Conservation (phyloP, 208 protist species). For the Acanthamoeba culbertsoni region DNA sequence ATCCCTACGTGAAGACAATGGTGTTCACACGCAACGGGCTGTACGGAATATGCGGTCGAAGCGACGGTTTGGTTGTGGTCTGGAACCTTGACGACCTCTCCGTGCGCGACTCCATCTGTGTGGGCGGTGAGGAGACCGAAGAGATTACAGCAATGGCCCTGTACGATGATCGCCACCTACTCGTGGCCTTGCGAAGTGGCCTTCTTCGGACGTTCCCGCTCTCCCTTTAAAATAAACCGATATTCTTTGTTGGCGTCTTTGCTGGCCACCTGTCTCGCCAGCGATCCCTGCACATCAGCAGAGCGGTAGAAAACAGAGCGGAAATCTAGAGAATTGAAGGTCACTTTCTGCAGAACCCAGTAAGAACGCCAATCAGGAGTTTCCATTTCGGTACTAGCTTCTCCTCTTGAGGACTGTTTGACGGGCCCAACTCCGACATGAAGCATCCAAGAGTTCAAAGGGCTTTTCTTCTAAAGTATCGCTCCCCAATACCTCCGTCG, state of each 20-base stretch:
- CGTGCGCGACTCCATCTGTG: neutral
- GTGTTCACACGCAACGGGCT: neutral
- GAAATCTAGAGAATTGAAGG: too few species aligned
- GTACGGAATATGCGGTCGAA: neutral
- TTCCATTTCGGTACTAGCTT: too few species aligned
- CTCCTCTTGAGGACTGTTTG: too few species aligned
- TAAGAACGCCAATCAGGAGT: too few species aligned
- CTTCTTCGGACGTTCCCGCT: neutral
- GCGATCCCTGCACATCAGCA: too few species aligned
- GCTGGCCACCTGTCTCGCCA: too few species aligned
- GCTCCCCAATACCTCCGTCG: too few species aligned
- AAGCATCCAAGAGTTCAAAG: too few species aligned
- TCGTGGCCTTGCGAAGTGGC: neutral
- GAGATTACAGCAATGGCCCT: neutral
- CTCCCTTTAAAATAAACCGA: neutral
- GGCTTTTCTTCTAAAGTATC: too few species aligned
- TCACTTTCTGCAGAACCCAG: too few species aligned
- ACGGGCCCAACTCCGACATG: too few species aligned
- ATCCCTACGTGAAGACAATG: conserved; percentile 11
- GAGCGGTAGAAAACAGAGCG: too few species aligned
- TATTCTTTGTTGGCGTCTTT: neutral
- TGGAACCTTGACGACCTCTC: conserved; percentile 36
- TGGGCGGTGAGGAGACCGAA: neutral
- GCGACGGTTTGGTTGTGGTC: neutral
- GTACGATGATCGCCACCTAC: neutral